A percentile compares a stretch with the other conserved stretches of the same genome.
Conservation (phyloP, 306 rosid genomes). For the Trichosanthes cucumerina region DNA sequence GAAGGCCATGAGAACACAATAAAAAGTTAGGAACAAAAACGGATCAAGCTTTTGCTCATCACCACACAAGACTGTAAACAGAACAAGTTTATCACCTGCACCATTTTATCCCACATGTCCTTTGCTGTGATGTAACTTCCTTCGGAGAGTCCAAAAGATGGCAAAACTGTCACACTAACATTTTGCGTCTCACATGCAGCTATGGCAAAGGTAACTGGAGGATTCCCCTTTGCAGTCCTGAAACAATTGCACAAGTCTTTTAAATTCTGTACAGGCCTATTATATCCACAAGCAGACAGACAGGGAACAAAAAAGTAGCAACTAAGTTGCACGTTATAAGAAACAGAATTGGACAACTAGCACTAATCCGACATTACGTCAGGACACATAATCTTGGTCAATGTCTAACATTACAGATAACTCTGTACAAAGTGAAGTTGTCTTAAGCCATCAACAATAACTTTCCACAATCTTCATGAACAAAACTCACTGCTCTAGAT, state of each 20-base stretch:
- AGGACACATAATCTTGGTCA: background rate
- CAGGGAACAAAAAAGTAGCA: background rate
- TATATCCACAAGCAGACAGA: background rate
- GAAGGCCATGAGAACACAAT: background rate
- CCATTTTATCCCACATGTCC: constrained; percentile 81
- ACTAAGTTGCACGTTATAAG: background rate
- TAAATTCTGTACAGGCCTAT: background rate
- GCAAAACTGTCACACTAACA: constrained; percentile 84
- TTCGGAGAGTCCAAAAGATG: constrained; percentile 78
- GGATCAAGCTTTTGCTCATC: background rate
- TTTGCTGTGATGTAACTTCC: constrained; percentile 63
- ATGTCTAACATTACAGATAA: background rate
- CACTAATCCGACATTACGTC: background rate
- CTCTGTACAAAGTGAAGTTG: background rate
- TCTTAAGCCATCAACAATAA: background rate
- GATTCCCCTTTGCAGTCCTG: constrained; percentile 90
- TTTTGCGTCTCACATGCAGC: constrained; percentile 99
- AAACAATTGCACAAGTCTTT: constrained; percentile 22
- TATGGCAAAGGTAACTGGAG: constrained; percentile 83
- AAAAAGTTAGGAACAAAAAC: background rate
- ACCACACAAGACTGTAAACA: background rate
- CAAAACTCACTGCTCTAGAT: background rate
- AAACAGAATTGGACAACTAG: background rate
- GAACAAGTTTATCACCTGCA: constrained; percentile 40
- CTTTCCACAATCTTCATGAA: background rate